Evolutionary conservation across 208 protist species (phyloP).

Genomic region (Trypanosoma lewisi): DNA sequence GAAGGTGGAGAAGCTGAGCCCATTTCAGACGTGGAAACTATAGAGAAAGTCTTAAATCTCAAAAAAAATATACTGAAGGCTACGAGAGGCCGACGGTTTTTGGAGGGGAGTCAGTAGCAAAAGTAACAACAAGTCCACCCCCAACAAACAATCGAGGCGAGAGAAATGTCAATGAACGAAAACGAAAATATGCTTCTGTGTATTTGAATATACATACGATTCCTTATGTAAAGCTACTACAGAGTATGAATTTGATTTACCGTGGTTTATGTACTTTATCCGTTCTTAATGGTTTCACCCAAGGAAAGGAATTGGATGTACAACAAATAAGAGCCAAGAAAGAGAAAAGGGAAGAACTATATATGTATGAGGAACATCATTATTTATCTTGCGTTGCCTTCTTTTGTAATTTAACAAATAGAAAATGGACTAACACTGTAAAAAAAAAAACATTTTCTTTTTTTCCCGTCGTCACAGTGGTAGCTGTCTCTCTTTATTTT

Average conservation of each 20-base stretch:
- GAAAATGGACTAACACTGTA: too few relatives aligned
- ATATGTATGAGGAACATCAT: too few relatives aligned
- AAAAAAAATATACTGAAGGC: conserved; percentile 44
- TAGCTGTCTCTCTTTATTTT: conserved; percentile 11
- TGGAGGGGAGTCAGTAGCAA: conserved; percentile 9
- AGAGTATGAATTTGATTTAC: background rate
- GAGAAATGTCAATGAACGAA: background rate
- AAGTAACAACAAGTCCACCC: background rate
- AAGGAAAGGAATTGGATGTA: too few relatives aligned
- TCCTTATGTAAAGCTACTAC: background rate
- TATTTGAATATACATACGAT: background rate
- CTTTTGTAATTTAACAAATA: too few relatives aligned
- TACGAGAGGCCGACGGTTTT: conserved; percentile 26
- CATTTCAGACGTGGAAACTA: conserved; percentile 51
- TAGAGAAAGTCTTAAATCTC: conserved; percentile 61
- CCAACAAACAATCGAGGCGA: background rate
- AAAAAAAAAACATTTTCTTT: too few relatives aligned
- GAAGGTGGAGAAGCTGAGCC: conserved; percentile 54
- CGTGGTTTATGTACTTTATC: conserved; percentile 8
- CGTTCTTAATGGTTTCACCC: background rate
- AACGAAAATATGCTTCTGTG: too few relatives aligned
- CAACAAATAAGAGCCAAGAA: too few relatives aligned
- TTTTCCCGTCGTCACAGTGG: too few relatives aligned
- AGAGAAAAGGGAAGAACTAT: too few relatives aligned
- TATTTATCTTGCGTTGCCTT: too few relatives aligned